A percentile compares a stretch with the other conserved stretches of the same genome.
phyloP scores from a whole-genome alignment of 2,329 filamentous ascomycete species.

The Thermoascus crustaceus region DNA sequence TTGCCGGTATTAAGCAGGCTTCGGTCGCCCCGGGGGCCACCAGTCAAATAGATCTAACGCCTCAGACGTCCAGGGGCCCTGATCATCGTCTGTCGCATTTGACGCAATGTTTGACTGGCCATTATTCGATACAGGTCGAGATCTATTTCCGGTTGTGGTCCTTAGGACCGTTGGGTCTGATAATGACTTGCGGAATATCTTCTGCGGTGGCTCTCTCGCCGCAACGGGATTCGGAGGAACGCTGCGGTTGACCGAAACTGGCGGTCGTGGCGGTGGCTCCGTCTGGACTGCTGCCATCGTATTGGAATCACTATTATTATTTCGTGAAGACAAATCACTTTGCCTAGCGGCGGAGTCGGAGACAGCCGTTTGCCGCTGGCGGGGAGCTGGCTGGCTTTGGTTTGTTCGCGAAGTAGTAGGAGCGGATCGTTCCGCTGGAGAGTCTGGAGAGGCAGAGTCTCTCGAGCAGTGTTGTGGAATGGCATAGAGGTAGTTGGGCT shows the following conservation, averaged over 20 bases:
- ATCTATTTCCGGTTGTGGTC: slow-evolving; percentile 9
- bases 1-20: slow-evolving; percentile 16
- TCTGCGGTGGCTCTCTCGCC: slow-evolving; percentile 5
- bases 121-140: too few species aligned
- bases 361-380: background rate
- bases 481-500: background rate
- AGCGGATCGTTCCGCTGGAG: too few species aligned
- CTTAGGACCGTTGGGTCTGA: slow-evolving; percentile 27
- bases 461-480: background rate
- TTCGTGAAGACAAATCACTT: too few species aligned
- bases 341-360: background rate
- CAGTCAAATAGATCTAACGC: slow-evolving; percentile 37
- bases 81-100: slow-evolving; percentile 20
- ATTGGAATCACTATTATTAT: background rate
- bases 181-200: slow-evolving; percentile 23
- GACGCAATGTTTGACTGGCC: too few species aligned
- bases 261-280: too few species aligned
- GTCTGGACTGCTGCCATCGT: too few species aligned
- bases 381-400: background rate
- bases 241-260: background rate
- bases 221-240: background rate
- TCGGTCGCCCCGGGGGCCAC: slow-evolving; percentile 33
- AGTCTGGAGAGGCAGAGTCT: background rate
- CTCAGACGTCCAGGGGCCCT: slow-evolving; percentile 36
- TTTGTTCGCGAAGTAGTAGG: too few species aligned